Evolutionary conservation across 805 yeast species (phyloP), one percentile per base, ranked within the genome.

Genomic region (Monosporozyma solicola): DNA sequence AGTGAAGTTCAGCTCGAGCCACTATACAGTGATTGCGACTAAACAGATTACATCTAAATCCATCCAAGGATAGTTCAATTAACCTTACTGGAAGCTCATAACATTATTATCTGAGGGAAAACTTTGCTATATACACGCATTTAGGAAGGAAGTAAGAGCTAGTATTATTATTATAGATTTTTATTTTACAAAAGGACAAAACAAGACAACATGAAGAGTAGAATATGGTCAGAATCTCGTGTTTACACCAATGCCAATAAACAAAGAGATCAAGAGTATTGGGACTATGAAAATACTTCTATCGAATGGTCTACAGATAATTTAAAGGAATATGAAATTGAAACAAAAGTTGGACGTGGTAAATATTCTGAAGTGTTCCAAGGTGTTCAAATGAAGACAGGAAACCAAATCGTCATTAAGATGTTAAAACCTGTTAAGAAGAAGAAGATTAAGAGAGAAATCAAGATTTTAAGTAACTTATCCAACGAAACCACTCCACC

Each of bases 331-430:
- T 85, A 85, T 65, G 97, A 91, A 67, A 85, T 91, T 55, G 79
- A 86, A 51, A 77, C 78, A 57, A 88, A 90, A 70, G 84, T 91
- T 20, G 97, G 97, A 13, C 79, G 96, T 53, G 97, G 97, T 27
- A 91, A 88, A 72, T 91, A 90, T 71, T 85, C 95, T n/a, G 97
- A 91, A 69, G 97, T 91, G 32, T 91, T 91, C 67, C 85, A 83
- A 66, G 97, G 96, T 31, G 77, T 84, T 46, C 84, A 87, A 64
- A 73, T 87, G 50, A 74, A 79, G 52, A 80, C 79, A 57, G 82
- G 80, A 51, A 77, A 74, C 53, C 75, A 76, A 45, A 85, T 94
- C 62, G 92, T 91, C 45, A 87, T 91, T 59, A 91, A 91, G 67
- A 95, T 89, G 60, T 75, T 91, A 62, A 91, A 91, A 69, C 97